Evolutionary conservation across 257 asterid species (phyloP).

Genomic region (Verbascum thapsus): DNA sequence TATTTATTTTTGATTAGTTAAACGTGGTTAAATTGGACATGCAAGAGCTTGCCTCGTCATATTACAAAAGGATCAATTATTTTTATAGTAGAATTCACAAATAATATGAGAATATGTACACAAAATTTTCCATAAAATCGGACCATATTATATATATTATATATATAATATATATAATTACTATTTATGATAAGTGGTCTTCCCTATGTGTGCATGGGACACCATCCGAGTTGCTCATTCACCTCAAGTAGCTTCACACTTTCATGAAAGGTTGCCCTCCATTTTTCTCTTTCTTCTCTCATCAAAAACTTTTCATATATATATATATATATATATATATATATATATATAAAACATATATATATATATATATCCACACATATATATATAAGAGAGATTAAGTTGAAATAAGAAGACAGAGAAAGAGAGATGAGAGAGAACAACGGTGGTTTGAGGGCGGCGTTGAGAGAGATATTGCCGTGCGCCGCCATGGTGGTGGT

Average conservation of each 20-base stretch:
- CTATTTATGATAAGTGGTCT: conserved; percentile 29
- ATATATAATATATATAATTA: background rate
- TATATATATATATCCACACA: too few relatives aligned
- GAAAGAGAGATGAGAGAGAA: conserved; percentile 22
- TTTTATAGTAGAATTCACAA: too few relatives aligned
- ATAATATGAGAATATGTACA: conserved; percentile 21
- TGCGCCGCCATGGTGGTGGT: conserved; percentile 61
- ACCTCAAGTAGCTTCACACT: conserved; percentile 63
- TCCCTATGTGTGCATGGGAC: conserved; percentile 55
- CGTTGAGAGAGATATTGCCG: conserved; percentile 44
- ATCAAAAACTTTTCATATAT: too few relatives aligned
- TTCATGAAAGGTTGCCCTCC: conserved; percentile 59
- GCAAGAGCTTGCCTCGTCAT: too few relatives aligned
- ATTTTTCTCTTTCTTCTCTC: conserved; percentile 31
- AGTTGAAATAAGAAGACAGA: background rate
- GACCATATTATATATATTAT: background rate
- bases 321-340: too few relatives aligned
- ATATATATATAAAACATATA: too few relatives aligned
- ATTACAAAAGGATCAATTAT: too few relatives aligned
- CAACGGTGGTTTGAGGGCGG: conserved; percentile 36
- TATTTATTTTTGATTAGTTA: too few relatives aligned
- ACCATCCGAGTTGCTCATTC: conserved; percentile 78
- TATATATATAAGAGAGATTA: too few relatives aligned
- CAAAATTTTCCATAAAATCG: background rate
- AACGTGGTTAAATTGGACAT: too few relatives aligned